phyloP scores from a whole-genome alignment of 441 rosid genomes.

The Francoa sonchifolia region DNA sequence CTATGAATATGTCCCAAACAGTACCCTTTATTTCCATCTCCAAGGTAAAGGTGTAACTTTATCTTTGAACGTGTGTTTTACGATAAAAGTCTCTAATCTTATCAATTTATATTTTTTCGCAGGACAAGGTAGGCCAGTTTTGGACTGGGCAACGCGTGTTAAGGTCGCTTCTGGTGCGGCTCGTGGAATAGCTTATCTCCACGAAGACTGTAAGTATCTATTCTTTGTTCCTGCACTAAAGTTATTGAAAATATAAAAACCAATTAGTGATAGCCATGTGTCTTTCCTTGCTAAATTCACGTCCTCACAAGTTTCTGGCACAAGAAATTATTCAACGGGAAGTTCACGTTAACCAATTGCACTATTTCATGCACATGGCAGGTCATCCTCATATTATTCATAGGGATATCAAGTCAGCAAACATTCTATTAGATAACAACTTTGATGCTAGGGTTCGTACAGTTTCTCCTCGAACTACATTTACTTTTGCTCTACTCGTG shows the following conservation, averaged over 20 bases:
- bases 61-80: slow-evolving; percentile 9
- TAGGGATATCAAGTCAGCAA: slow-evolving; percentile 91
- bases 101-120: slow-evolving; percentile 10
- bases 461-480: slow-evolving; percentile 5
- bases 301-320: too few relatives aligned
- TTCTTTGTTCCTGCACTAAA: slow-evolving; percentile 6
- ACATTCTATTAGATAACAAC: slow-evolving; percentile 81
- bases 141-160: slow-evolving; percentile 68
- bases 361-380: slow-evolving; percentile 14
- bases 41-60: slow-evolving; percentile 44
- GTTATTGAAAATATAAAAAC: too few relatives aligned
- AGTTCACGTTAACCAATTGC: too few relatives aligned
- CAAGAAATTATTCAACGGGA: too few relatives aligned
- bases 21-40: slow-evolving; percentile 79
- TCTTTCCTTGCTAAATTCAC: too few relatives aligned
- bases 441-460: slow-evolving; percentile 63
- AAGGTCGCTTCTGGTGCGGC: slow-evolving; percentile 87
- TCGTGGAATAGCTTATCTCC: slow-evolving; percentile 91
- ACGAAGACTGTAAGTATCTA: slow-evolving; percentile 86
- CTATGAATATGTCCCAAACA: slow-evolving; percentile 72
- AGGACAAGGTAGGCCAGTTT: slow-evolving; percentile 48
- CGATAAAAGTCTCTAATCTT: neutral
- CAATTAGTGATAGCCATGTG: too few relatives aligned
- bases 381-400: slow-evolving; percentile 92
- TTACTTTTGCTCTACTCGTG: slow-evolving; percentile 1